Evolutionary conservation across 768 basidiomycete species (phyloP).

Genomic region (Boletus vinaceobasis): DNA sequence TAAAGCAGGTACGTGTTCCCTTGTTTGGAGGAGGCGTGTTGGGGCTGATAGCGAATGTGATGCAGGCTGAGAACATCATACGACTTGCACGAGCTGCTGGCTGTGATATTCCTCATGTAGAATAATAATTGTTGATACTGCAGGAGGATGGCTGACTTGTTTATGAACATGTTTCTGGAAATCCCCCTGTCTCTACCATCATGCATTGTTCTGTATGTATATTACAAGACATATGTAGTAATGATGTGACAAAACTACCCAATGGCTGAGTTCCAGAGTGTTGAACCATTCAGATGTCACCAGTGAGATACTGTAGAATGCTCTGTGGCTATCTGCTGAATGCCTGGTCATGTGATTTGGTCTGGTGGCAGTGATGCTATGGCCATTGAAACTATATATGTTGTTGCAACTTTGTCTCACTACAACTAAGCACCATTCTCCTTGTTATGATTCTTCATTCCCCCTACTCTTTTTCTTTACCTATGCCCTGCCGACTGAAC

Average conservation of each 20-base stretch:
- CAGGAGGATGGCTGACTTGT: not conserved
- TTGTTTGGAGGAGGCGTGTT: not conserved
- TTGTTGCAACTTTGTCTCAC: no score
- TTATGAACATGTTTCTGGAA: not conserved
- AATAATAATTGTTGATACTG: slow-evolving; percentile 20
- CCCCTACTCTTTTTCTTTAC: no score
- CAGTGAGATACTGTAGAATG: no score
- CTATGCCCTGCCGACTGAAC: no score
- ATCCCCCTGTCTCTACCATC: not conserved
- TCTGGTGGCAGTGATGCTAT: no score
- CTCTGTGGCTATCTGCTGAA: no score
- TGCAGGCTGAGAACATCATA: slow-evolving; percentile 51
- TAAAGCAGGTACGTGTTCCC: slow-evolving; percentile 52
- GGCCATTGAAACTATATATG: no score
- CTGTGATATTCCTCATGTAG: slow-evolving; percentile 47
- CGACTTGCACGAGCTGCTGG: slow-evolving; percentile 52
- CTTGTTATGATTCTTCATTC: no score
- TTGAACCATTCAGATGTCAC: no score
- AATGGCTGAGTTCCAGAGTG: not conserved
- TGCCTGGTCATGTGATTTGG: no score
- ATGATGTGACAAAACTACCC: not conserved
- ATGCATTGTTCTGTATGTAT: not conserved
- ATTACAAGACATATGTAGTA: not conserved
- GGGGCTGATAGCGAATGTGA: not conserved
- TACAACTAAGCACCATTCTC: no score